These are phyloP conservation scores for Scedosporium minutisporum DNA, from an alignment of 2,329 filamentous ascomycete species.

Conservation along the genomic window DNA sequence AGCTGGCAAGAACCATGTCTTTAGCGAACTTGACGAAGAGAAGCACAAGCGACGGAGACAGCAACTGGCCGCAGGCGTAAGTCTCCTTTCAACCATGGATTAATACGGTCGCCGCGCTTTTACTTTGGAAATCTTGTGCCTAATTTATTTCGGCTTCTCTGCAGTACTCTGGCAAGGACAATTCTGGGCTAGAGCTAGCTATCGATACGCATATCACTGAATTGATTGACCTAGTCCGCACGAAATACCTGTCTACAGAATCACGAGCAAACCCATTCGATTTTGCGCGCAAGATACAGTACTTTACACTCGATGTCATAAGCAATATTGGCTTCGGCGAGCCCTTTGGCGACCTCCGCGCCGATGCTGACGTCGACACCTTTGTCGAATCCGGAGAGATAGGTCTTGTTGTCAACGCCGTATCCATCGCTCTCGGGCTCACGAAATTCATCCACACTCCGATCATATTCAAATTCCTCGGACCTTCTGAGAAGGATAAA, in stretches of 20 bases:
- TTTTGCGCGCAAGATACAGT: conserved; percentile 35
- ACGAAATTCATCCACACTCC: conserved; percentile 29
- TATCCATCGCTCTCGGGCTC: conserved; percentile 30
- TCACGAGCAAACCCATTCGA: conserved; percentile 32
- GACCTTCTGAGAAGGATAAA: conserved; percentile 28
- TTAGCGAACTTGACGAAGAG: conserved; percentile 37
- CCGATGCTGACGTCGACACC: conserved; percentile 34
- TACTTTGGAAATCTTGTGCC: not conserved
- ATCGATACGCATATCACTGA: conserved; percentile 38
- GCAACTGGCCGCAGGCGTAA: conserved; percentile 41
- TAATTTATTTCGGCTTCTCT: not conserved
- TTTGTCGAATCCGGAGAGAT: conserved; percentile 33
- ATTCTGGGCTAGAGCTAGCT: conserved; percentile 34
- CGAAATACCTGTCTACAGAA: conserved; percentile 25
- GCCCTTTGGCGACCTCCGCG: conserved; percentile 34
- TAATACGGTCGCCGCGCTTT: conserved; percentile 5
- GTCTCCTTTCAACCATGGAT: conserved; percentile 7
- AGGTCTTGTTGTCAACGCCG: conserved; percentile 31
- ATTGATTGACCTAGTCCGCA: conserved; percentile 31
- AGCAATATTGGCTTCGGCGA: conserved; percentile 40
- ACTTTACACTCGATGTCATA: conserved; percentile 44
- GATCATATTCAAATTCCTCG: conserved; percentile 32
- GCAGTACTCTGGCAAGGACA: conserved; percentile 42
- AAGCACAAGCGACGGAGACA: conserved; percentile 30
- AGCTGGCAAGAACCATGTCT: conserved; percentile 42